Percentiles rank a stretch among this genome's conserved stretches.
These are phyloP conservation scores for Kluyveromyces nonfermentans DNA, from an alignment of 805 yeast genomes.

Conservation along the genomic window DNA sequence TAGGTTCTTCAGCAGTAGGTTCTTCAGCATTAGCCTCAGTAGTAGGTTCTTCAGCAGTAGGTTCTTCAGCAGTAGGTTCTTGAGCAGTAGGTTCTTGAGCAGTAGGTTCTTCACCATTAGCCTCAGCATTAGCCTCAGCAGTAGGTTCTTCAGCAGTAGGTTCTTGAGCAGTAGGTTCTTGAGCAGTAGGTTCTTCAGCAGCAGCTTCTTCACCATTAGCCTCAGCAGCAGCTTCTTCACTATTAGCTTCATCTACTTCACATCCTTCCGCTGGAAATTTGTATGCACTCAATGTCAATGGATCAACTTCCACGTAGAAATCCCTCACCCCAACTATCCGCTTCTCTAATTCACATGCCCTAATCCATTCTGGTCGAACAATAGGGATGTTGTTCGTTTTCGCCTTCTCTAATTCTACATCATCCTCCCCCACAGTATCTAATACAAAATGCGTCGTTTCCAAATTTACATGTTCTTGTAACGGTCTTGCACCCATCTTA, in stretches of 20 bases:
- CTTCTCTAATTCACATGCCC: slow-evolving; percentile 84
- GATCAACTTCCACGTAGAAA: slow-evolving; percentile 56
- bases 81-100: slow-evolving; percentile 7
- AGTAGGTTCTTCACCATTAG: slow-evolving; percentile 4
- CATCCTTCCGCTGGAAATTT: slow-evolving; percentile 31
- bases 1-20: too few species aligned
- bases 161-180: slow-evolving; percentile 1
- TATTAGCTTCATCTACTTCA: background rate
- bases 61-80: slow-evolving; percentile 6
- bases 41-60: slow-evolving; percentile 10
- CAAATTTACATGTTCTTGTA: slow-evolving; percentile 63
- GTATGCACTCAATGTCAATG: slow-evolving; percentile 34
- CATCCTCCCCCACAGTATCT: slow-evolving; percentile 24
- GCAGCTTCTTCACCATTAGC: background rate
- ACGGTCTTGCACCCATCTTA: slow-evolving; percentile 75
- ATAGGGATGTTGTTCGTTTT: slow-evolving; percentile 81
- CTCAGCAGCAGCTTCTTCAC: background rate
- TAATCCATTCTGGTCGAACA: slow-evolving; percentile 93
- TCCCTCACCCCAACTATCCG: slow-evolving; percentile 89
- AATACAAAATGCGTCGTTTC: slow-evolving; percentile 93
- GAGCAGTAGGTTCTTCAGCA: slow-evolving; percentile 1
- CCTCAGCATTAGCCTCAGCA: background rate
- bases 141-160: slow-evolving; percentile 3
- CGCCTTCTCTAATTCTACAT: slow-evolving; percentile 63
- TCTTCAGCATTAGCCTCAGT: slow-evolving; percentile 11